A percentile compares a stretch with the other conserved stretches of the same genome.
These are phyloP conservation scores for Penicillium bovifimosum DNA, from an alignment of 495 filamentous ascomycete genomes.

Conservation along the genomic window DNA sequence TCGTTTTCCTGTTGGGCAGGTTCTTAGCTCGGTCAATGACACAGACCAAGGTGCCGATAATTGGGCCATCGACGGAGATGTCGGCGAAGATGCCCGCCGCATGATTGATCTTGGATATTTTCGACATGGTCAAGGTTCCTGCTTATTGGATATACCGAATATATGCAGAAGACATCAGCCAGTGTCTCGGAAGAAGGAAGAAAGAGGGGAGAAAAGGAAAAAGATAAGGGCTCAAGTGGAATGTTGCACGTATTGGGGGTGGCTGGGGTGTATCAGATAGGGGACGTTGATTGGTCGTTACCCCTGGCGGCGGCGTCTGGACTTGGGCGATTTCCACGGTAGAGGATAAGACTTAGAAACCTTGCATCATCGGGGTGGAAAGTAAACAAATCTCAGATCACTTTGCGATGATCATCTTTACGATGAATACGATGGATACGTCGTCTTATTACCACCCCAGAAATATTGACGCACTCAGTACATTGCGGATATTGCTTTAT, in stretches of 20 bases:
- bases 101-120: slow-evolving; percentile 48
- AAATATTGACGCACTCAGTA: no score
- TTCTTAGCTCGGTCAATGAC: slow-evolving; percentile 94
- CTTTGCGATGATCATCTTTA: no score
- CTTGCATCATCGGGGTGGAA: background rate
- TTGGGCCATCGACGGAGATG: slow-evolving; percentile 89
- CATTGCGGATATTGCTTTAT: no score
- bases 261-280: slow-evolving; percentile 17
- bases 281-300: slow-evolving; percentile 11
- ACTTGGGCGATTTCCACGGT: slow-evolving; percentile 12
- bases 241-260: slow-evolving; percentile 26
- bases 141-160: background rate
- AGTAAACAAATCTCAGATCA: background rate
- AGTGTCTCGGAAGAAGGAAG: slow-evolving; percentile 8
- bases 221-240: slow-evolving; percentile 14
- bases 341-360: slow-evolving; percentile 1
- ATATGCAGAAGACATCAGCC: background rate
- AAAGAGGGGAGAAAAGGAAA: slow-evolving; percentile 8
- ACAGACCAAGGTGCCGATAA: slow-evolving; percentile 87
- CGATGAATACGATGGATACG: no score
- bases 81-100: slow-evolving; percentile 94
- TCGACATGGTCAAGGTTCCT: slow-evolving; percentile 22
- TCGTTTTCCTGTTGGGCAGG: slow-evolving; percentile 88
- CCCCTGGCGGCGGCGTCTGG: slow-evolving; percentile 23
- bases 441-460: no score